Evolutionary conservation across 2,329 filamentous ascomycete genomes (phyloP), one percentile per base, ranked within the genome.

Genomic region (Plenodomus tracheiphilus): DNA sequence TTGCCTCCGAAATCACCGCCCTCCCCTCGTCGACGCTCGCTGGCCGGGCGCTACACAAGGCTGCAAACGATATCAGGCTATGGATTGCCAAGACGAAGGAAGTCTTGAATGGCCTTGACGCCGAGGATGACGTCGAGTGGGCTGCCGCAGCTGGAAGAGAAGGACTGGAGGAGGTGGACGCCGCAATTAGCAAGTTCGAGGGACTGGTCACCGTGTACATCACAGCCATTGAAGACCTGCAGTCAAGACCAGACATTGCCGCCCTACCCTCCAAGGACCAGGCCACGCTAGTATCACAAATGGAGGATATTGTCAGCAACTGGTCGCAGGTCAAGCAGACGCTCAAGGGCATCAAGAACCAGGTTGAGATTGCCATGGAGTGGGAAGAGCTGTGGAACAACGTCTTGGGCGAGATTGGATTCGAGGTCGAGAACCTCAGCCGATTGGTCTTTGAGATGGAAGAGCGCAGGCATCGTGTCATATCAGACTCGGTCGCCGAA

Each of bases 61-160:
- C 93, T 10, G 91, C 92, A 4, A 90, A 95, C 53, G 92, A 97
- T 72, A 97, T 99, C 58, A 83, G 88, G 55, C 87, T 88, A 64
- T 99, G 94, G 94, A 96, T 97, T 66, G 83, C 83, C 56, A 97
- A 97, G 71, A 93, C 93, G 0, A 87, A 87, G 0, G 91, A 96
- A 63, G 92, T 97, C 25, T 85, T 99, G 44, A 83, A 84, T 46
- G 92, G 92, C 4, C 78, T 99, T 36, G 91, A 97, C 70, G 91
- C 92, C 44, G 93, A 97, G 55, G 94, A 97, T 70, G 94, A 99
- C 68, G 91, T 97, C 15, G 93, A 97, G 72, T 99, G 94, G 94
- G 92, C 84, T 8, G 83, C 94, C 2, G 93, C 92, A 1, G 94
- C 91, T 43, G 94, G 94, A 2, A 81, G 88, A 53, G 89, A 93